These are phyloP conservation scores for Fusarium armeniacum DNA, from an alignment of 2,329 filamentous ascomycete genomes.

Conservation along the genomic window DNA sequence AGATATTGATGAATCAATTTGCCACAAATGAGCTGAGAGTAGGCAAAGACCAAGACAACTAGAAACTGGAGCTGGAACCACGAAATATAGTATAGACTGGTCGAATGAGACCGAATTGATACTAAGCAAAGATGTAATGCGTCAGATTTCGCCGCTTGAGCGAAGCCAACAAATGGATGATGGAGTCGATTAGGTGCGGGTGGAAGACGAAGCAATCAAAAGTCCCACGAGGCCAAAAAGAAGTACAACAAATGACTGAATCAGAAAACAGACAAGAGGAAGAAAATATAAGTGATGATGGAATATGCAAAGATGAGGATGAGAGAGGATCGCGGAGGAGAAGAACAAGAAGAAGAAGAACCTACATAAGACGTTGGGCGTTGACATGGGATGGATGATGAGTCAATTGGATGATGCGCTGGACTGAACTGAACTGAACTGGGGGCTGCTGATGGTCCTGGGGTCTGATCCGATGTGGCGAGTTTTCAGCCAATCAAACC, in stretches of 20 bases:
- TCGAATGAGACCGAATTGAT: background rate
- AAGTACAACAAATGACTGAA: background rate
- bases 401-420: constrained; percentile 39
- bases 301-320: constrained; percentile 10
- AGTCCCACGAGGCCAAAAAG: constrained; percentile 11
- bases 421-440: constrained; percentile 6
- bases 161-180: constrained; percentile 21
- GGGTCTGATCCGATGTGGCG: constrained; percentile 30
- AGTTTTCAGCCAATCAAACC: constrained; percentile 24
- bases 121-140: constrained; percentile 10
- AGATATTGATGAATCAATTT: constrained; percentile 15
- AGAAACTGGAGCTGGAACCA: background rate
- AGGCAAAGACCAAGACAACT: constrained; percentile 3
- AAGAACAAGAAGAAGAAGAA: constrained; percentile 11
- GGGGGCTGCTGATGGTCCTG: constrained; percentile 3
- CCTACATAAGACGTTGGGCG: constrained; percentile 9
- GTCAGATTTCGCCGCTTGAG: constrained; percentile 36
- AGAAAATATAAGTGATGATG: background rate
- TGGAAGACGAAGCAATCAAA: constrained; percentile 23
- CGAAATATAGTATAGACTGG: background rate
- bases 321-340: constrained; percentile 1
- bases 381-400: constrained; percentile 14
- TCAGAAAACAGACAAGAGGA: background rate
- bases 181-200: constrained; percentile 25
- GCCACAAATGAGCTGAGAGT: constrained; percentile 17